Evolutionary conservation across 139 green algal species (phyloP), one percentile per base, ranked within the genome.

Genomic region (Nannochloris sp.): DNA sequence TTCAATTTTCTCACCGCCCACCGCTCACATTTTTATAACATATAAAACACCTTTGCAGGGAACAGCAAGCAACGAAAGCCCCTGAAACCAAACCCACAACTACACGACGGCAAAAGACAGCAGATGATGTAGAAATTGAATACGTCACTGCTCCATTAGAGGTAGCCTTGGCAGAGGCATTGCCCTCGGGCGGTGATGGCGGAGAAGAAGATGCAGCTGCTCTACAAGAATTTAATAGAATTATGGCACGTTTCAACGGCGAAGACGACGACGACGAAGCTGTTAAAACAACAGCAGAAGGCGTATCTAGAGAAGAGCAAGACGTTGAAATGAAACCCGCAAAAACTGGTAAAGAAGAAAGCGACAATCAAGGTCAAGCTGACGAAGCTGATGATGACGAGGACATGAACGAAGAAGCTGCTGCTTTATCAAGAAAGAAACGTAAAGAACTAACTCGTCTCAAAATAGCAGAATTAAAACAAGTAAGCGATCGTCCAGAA

Each of bases 391-490:
- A 74, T 23, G 70, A 55, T 2, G 80, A 84, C 30, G 74, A 81
- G 10, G 80, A 74, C 25, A 60, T 46, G n/a, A 77, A 73, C 0
- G 78, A 67, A 3, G 85, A 80, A 38, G 77, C 70, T 8, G 63
- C 78, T n/a, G 81, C 85, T 58, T 51, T 90, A 34, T 87, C 69
- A 34, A 90, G 90, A 64, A 89, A 88, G 64, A 83, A 97, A 73
- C 74, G 75, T 9, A 96, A 95, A 76, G 45, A 86, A 65, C 64
- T 85, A 6, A 73, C 47, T 14, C 69, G 87, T 27, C 72, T 96
- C 8, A 91, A 89, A 58, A 89, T 98, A 34, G 84, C 86, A 9
- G 85, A 97, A 74, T 78, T 98, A 31, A 98, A 98, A 80, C 74
- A 79, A 62, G 55, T 81, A 8, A 95, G 84, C 62, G 47, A 72